Conservation (phyloP, 2,329 filamentous ascomycete species). For the Colletotrichum costaricense region DNA sequence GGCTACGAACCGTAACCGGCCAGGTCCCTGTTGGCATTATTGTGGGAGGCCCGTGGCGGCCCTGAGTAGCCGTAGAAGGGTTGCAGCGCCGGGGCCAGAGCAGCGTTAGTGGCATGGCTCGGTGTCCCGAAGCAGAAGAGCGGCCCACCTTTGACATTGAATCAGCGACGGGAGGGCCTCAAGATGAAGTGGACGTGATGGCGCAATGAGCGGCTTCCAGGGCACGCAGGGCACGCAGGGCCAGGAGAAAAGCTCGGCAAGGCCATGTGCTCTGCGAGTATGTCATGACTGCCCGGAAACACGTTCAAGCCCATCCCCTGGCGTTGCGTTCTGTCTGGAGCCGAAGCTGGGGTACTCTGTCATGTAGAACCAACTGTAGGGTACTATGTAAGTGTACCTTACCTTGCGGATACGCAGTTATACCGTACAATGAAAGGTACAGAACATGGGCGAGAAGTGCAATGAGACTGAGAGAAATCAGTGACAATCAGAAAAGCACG, state of each 20-base stretch:
- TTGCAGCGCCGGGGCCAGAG: conserved; percentile 14
- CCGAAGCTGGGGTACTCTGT: neutral
- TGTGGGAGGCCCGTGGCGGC: neutral
- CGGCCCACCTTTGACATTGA: conserved; percentile 5
- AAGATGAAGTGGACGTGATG: neutral
- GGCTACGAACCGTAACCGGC: conserved; percentile 13
- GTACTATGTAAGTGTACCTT: too few relatives aligned
- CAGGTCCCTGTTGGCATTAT: conserved; percentile 20
- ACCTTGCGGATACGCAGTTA: too few relatives aligned
- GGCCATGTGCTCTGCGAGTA: neutral
- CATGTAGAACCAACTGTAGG: neutral
- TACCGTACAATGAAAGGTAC: too few relatives aligned
- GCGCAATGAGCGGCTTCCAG: conserved; percentile 20
- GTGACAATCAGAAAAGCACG: neutral
- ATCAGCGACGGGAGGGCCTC: neutral
- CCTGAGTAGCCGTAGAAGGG: conserved; percentile 1
- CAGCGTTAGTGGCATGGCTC: conserved; percentile 22
- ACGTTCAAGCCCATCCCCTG: neutral
- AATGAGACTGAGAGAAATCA: neutral
- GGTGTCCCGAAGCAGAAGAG: conserved; percentile 30
- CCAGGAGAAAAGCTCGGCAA: neutral
- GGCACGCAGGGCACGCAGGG: too few relatives aligned
- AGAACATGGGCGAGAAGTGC: too few relatives aligned
- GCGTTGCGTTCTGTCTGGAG: neutral
- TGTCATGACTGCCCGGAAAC: neutral